Evolutionary conservation across 192 early-diverging fungal genomes (phyloP).

Genomic region (Entomortierella beljakovae): DNA sequence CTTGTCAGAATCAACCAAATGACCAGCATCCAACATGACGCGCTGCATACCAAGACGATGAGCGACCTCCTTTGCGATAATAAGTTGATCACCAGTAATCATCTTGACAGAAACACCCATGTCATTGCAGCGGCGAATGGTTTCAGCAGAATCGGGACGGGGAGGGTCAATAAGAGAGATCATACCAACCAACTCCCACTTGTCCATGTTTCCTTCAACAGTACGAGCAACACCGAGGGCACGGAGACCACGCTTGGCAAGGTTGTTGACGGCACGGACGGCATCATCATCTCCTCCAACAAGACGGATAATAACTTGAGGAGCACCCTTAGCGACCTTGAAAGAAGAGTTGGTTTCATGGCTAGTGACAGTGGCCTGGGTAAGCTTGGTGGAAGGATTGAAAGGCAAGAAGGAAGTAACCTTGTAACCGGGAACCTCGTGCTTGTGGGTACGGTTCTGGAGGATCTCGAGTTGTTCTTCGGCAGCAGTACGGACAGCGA

Average conservation of each 20-base stretch:
- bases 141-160: slow-evolving; percentile 82
- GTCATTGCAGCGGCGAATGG: slow-evolving; percentile 80
- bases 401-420: slow-evolving; percentile 89
- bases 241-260: slow-evolving; percentile 80
- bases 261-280: slow-evolving; percentile 80
- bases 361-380: slow-evolving; percentile 83
- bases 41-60: slow-evolving; percentile 87
- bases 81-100: slow-evolving; percentile 91
- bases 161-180: slow-evolving; percentile 87
- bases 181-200: slow-evolving; percentile 84
- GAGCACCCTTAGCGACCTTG: slow-evolving; percentile 94
- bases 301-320: slow-evolving; percentile 89
- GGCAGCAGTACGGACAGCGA: slow-evolving; percentile 84
- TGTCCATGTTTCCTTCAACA: slow-evolving; percentile 69
- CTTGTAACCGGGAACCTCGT: slow-evolving; percentile 89
- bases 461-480: slow-evolving; percentile 71
- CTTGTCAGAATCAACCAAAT: slow-evolving; percentile 80
- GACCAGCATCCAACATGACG: slow-evolving; percentile 85
- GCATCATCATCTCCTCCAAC: slow-evolving; percentile 87
- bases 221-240: slow-evolving; percentile 92
- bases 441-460: slow-evolving; percentile 67
- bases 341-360: slow-evolving; percentile 78
- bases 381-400: slow-evolving; percentile 89
- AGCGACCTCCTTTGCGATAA: slow-evolving; percentile 89
- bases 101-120: slow-evolving; percentile 90